phyloP scores from a whole-genome alignment of 2,329 filamentous ascomycete genomes.

The Knufia petricola region DNA sequence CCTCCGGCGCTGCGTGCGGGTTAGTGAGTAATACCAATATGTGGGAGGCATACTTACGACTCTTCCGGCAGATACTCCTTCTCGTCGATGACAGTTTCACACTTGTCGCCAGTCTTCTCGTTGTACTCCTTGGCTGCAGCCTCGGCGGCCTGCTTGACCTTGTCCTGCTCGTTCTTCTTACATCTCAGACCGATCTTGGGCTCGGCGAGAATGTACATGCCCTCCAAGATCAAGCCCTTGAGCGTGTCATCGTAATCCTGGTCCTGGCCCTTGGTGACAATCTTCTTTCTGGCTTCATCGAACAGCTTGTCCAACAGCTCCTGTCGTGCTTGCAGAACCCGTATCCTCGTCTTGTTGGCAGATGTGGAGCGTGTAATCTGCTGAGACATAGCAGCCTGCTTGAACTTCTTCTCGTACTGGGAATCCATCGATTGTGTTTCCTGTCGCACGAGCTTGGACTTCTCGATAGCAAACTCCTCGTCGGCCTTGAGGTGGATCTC shows the following conservation, averaged over 20 bases:
- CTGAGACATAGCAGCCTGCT: conserved; percentile 95
- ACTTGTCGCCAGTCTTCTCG: conserved; percentile 61
- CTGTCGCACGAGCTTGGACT: conserved; percentile 94
- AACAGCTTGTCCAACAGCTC: conserved; percentile 86
- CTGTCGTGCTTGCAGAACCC: conserved; percentile 77
- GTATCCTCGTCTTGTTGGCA: conserved; percentile 89
- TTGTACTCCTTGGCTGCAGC: conserved; percentile 76
- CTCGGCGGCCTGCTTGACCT: conserved; percentile 68
- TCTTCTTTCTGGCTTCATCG: conserved; percentile 64
- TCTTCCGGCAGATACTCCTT: conserved; percentile 67
- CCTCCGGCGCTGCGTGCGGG: conserved; percentile 62
- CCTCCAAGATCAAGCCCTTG: conserved; percentile 77
- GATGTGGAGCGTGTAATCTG: conserved; percentile 96
- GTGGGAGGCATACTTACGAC: conserved; percentile 53
- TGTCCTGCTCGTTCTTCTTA: conserved; percentile 66
- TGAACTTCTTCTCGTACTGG: conserved; percentile 97
- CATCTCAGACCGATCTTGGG: conserved; percentile 63
- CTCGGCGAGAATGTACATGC: conserved; percentile 80
- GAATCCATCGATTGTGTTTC: conserved; percentile 88
- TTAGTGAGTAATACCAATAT: not conserved
- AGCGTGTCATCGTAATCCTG: conserved; percentile 65
- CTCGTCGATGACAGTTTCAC: conserved; percentile 65
- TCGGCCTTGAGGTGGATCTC: conserved; percentile 98
- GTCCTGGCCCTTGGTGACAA: conserved; percentile 59
- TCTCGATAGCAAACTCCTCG: conserved; percentile 98